Conservation (phyloP, 192 early-diverging fungal species). For the Gorgonomyces haynaldii region DNA sequence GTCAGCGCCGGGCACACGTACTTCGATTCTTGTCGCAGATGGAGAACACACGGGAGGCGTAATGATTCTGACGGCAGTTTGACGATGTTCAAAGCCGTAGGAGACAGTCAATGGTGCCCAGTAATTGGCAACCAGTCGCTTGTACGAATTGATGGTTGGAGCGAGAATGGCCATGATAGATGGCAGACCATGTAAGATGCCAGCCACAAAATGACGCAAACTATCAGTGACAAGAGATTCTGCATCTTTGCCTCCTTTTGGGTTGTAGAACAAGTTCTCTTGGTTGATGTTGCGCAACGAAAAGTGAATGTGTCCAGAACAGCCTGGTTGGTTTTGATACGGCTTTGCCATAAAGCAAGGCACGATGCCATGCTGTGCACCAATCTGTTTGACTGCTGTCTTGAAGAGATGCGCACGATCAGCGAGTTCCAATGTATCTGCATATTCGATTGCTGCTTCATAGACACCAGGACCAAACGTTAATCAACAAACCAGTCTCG, state of each 20-base stretch:
- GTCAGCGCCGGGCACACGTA: conserved; percentile 74
- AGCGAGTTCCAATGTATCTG: conserved; percentile 42
- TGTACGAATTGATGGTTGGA: conserved; percentile 75
- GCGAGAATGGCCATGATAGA: conserved; percentile 61
- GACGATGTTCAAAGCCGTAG: conserved; percentile 67
- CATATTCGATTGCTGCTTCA: conserved; percentile 64
- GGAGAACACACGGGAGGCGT: conserved; percentile 55
- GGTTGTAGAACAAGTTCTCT: conserved; percentile 39
- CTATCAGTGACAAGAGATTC: conserved; percentile 8
- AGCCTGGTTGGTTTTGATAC: conserved; percentile 55
- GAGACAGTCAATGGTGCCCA: conserved; percentile 76
- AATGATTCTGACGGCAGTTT: conserved; percentile 62
- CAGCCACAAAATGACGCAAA: conserved; percentile 19
- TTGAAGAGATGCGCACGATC: conserved; percentile 74
- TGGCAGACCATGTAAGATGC: conserved; percentile 42
- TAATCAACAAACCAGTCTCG: conserved; percentile 45
- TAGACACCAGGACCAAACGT: conserved; percentile 61
- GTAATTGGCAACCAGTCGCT: conserved; percentile 68
- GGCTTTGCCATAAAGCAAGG: conserved; percentile 83
- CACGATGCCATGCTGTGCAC: conserved; percentile 53
- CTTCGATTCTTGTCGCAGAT: conserved; percentile 58
- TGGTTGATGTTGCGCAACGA: conserved; percentile 39
- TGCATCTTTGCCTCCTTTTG: conserved; percentile 6
- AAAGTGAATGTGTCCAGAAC: conserved; percentile 73
- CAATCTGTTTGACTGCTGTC: conserved; percentile 60